Base-by-base conservation (phyloP, 345 rosid species). In the Citrus mangshanensis region DNA sequence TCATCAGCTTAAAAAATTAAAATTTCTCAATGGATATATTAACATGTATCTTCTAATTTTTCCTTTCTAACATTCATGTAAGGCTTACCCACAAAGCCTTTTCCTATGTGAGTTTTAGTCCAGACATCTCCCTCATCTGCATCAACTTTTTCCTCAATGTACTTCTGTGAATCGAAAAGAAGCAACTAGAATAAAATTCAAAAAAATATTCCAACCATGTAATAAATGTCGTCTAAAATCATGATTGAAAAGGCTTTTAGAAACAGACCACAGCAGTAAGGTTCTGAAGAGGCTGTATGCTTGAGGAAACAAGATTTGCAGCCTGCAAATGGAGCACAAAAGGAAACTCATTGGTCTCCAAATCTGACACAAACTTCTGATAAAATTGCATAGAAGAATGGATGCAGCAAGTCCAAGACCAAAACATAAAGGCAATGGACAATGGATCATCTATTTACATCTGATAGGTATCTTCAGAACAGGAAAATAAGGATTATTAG, bases 231-330 rank as follows among this genome's bases (percentile, higher is more conserved):
- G 7, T 6, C 12, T 19, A 28, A 13, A 19, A 46, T 59, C 35
- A 38, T 32, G 54, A 77, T 42, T 32, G 18, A 78, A 77, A 70
- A 14, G 28, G 30, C 42, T 38, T 25, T 14, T 25, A 70, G 78
- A 71, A 34, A 82, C 90, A 81, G 32, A 93, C 98, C 78, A 89
- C 78, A 62, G 86, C 89, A 78, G 80, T 84, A 38, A 88, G 14
- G 85, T 95, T 93, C 78, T 91, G 93, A 77, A 86, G 87, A 76
- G 98, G 94, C 71, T 95, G 97, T 77, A 95, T 95, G 81, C 90
- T 90, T 9, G 95, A 89, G 72, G 86, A 89, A 72, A 95, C 97
- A 79, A 90, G 87, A 76, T 80, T 95, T 73, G 91, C 90, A 63
- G 85, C 97, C 98, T 95, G 80, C 77, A 82, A 68, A 70, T 65